These are phyloP conservation scores for Podila horticola DNA, from an alignment of 192 early-diverging fungal species.

Conservation along the genomic window DNA sequence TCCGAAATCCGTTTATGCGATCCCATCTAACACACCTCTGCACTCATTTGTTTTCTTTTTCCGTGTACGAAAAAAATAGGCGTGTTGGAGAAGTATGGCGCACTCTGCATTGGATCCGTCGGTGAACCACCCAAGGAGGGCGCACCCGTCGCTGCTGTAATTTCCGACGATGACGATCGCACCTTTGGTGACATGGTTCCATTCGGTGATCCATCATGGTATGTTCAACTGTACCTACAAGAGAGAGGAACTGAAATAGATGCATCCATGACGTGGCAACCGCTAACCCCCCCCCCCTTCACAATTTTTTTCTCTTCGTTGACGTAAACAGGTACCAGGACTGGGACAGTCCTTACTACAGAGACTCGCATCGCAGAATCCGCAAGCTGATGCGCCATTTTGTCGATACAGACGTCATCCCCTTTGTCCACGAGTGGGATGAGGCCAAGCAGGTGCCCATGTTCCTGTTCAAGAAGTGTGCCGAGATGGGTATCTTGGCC, in stretches of 20 bases:
- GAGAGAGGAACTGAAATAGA: too few relatives aligned
- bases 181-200: constrained; percentile 82
- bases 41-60: too few relatives aligned
- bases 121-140: constrained; percentile 57
- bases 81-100: constrained; percentile 71
- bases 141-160: constrained; percentile 21
- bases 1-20: too few relatives aligned
- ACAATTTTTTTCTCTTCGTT: not conserved
- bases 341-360: constrained; percentile 82
- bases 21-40: too few relatives aligned
- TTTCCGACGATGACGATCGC: constrained; percentile 53
- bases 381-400: constrained; percentile 72
- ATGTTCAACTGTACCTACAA: constrained; percentile 35
- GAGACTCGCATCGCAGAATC: constrained; percentile 72
- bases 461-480: constrained; percentile 78
- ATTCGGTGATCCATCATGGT: constrained; percentile 84
- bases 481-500: constrained; percentile 76
- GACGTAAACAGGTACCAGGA: constrained; percentile 57
- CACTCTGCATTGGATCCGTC: constrained; percentile 71
- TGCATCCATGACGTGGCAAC: too few relatives aligned
- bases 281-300: not conserved
- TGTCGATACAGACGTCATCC: constrained; percentile 85
- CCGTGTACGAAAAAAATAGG: constrained; percentile 3
- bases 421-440: constrained; percentile 83
- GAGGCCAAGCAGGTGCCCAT: constrained; percentile 83